Evolutionary conservation across 805 yeast species (phyloP).

Genomic region (Wickerhamiella parazyma): DNA sequence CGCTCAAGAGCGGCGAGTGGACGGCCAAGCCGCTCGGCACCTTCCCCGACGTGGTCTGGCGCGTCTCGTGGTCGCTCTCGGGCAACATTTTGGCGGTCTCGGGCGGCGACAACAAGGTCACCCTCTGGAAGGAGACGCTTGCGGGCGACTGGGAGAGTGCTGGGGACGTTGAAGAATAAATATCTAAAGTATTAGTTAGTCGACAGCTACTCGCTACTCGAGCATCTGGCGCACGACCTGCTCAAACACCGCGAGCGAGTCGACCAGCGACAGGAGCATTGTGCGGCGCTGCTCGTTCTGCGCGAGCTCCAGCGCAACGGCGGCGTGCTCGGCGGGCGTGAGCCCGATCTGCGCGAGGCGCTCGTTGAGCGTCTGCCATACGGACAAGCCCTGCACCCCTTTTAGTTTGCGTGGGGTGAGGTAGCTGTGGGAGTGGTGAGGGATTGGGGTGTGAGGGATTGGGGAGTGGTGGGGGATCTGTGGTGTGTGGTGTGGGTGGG

Average conservation of each 20-base stretch:
- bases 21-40: slow-evolving; percentile 60
- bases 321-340: slow-evolving; percentile 42
- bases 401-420: too few relatives aligned
- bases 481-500: too few relatives aligned
- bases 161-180: slow-evolving; percentile 60
- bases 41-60: slow-evolving; percentile 96
- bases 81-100: slow-evolving; percentile 92
- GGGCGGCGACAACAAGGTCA: slow-evolving; percentile 92
- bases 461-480: too few relatives aligned
- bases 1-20: slow-evolving; percentile 64
- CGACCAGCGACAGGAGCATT: not conserved
- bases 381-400: not conserved
- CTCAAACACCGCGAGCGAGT: not conserved
- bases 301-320: slow-evolving; percentile 39
- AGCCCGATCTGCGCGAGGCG: slow-evolving; percentile 18
- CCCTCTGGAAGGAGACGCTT: slow-evolving; percentile 90
- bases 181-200: not conserved
- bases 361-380: not conserved
- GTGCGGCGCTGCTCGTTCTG: not conserved
- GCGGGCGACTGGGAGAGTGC: slow-evolving; percentile 94
- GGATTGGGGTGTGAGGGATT: too few relatives aligned
- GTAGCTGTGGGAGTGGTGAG: too few relatives aligned
- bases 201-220: not conserved
- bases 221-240: not conserved
- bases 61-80: slow-evolving; percentile 92